Evolutionary conservation across 148 eudicot genomes (phyloP).

Genomic region (Rhododendron molle): DNA sequence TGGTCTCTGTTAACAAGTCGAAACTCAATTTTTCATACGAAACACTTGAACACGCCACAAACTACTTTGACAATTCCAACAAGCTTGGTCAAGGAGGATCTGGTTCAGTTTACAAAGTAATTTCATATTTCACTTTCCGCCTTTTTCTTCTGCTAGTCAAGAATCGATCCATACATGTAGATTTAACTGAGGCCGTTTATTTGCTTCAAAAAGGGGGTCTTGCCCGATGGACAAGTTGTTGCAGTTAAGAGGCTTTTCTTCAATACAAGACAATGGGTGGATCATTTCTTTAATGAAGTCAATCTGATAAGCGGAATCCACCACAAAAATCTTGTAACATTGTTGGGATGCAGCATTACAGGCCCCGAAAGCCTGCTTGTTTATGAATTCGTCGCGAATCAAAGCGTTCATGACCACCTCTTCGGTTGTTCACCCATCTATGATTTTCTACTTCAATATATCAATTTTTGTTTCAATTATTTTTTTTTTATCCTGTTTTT

Average conservation of each 20-base stretch:
- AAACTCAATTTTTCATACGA: conserved; percentile 36
- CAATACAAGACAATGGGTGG: conserved; percentile 49
- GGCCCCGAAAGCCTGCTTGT: conserved; percentile 63
- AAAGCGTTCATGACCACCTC: conserved; percentile 34
- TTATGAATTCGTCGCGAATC: conserved; percentile 50
- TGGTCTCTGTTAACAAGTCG: conserved; percentile 23
- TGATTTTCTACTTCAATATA: neutral
- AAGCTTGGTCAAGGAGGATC: conserved; percentile 61
- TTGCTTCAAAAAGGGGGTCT: conserved; percentile 27
- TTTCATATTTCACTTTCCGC: neutral
- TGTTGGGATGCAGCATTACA: conserved; percentile 49
- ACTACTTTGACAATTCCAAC: conserved; percentile 35
- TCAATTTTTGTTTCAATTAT: neutral
- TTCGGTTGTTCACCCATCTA: conserved; percentile 24
- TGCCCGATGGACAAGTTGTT: conserved; percentile 37
- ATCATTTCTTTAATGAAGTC: conserved; percentile 56
- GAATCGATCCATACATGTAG: neutral
- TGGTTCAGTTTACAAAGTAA: conserved; percentile 54
- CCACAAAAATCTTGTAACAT: conserved; percentile 50
- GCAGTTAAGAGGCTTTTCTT: conserved; percentile 60
- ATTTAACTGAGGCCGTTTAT: neutral
- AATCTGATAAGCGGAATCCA: conserved; percentile 46
- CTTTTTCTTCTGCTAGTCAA: neutral
- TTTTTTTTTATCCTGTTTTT: neutral
- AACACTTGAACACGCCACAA: conserved; percentile 43